Base-by-base conservation (phyloP, 1,284 basidiomycete species). In the Cryptococcus sp. region DNA sequence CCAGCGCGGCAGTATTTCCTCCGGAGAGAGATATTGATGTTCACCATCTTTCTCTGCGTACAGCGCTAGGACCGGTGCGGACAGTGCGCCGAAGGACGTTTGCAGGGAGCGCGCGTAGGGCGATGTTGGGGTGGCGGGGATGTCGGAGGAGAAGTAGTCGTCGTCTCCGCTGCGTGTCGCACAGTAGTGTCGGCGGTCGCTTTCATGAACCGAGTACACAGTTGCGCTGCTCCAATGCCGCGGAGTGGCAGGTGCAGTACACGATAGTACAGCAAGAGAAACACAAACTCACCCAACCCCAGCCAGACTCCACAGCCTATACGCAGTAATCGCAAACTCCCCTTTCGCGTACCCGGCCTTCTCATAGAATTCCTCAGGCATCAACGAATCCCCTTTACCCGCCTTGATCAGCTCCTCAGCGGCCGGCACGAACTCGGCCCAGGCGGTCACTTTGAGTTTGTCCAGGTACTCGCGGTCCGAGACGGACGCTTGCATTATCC, bases 401-500 rank as follows among this genome's bases (percentile, higher is more conserved):
- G 60, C 65, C n/a, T 65, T 57, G 20, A 76, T 61, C 53, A 74
- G 50, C 52, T 64, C 39, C 38, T 69, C 61, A 0, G 73, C 71
- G 13, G 52, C 27, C 0, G 62, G 66, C 39, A 73, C 47, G 27
- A 54, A 53, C 6, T 57, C 59, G 5, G 49, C 47, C 59, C 67
- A 70, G 5, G 51, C 54, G 30, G 58, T 55, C 5, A 54, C 42
- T 13, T 55, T 56, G 11, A 52, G n/a, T 23, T 60, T 51, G 43
- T 42, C 43, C 23, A 76, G 63, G 55, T 64, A 70, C 58, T 79
- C 75, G 16, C 77, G 64, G 58, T 79, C 78, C 1, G 73, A 76
- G 7, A 72, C 76, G 15, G 78, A 74, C 1, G 77, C 79, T 61
- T 80, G 79, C 61, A 80, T 72, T 61, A 80, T 79, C 3, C 74